phyloP scores from a whole-genome alignment of 805 yeast genomes.

The Phaffomyces antillensis region DNA sequence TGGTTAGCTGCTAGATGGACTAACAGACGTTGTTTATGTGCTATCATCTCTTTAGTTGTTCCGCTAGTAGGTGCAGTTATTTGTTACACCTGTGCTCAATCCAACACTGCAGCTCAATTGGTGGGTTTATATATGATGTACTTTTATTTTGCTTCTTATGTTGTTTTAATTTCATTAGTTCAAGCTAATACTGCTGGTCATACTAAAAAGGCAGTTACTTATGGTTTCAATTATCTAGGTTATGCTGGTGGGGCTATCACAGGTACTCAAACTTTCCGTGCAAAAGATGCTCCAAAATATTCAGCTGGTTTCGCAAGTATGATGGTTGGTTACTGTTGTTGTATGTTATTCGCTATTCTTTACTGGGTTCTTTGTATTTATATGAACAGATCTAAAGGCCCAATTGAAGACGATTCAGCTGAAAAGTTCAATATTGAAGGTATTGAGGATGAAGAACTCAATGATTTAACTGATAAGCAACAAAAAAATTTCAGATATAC shows the following conservation, averaged over 20 bases:
- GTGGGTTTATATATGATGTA: slow-evolving; percentile 28
- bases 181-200: slow-evolving; percentile 42
- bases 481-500: slow-evolving; percentile 30
- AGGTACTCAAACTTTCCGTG: slow-evolving; percentile 42
- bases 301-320: slow-evolving; percentile 38
- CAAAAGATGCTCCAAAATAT: slow-evolving; percentile 35
- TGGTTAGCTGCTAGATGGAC: slow-evolving; percentile 27
- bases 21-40: slow-evolving; percentile 23
- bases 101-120: slow-evolving; percentile 24
- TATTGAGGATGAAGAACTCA: slow-evolving; percentile 28
- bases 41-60: slow-evolving; percentile 21
- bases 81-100: slow-evolving; percentile 18
- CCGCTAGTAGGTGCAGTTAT: slow-evolving; percentile 24
- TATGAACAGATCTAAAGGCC: slow-evolving; percentile 26
- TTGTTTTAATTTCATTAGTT: slow-evolving; percentile 25
- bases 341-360: slow-evolving; percentile 30
- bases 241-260: slow-evolving; percentile 38
- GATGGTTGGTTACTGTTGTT: slow-evolving; percentile 33
- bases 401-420: slow-evolving; percentile 11
- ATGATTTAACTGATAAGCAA: slow-evolving; percentile 33
- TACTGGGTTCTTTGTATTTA: slow-evolving; percentile 26
- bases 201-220: slow-evolving; percentile 33
- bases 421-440: slow-evolving; percentile 12
- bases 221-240: slow-evolving; percentile 31
- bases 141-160: slow-evolving; percentile 27